These are phyloP conservation scores for Onygena corvina DNA, from an alignment of 2,329 filamentous ascomycete genomes.

Conservation along the genomic window DNA sequence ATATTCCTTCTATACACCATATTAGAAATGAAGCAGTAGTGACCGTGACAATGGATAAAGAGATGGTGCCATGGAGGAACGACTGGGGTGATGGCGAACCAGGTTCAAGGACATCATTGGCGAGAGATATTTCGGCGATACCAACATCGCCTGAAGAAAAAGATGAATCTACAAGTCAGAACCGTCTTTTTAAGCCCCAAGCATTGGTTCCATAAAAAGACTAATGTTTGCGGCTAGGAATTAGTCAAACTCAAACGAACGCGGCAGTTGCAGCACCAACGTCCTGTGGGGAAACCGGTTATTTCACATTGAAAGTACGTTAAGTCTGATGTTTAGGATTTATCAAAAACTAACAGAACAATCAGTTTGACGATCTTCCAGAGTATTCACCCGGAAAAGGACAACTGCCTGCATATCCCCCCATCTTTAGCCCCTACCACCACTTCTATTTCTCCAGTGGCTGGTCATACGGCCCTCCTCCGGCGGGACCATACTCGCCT, in stretches of 20 bases:
- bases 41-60: constrained; percentile 7
- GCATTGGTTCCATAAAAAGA: neutral
- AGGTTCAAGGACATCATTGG: neutral
- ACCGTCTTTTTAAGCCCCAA: neutral
- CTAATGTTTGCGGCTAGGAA: neutral
- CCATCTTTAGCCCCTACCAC: constrained; percentile 39
- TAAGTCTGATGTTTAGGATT: neutral
- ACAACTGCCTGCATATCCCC: constrained; percentile 25
- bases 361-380: constrained; percentile 23
- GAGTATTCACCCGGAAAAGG: constrained; percentile 16
- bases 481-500: constrained; percentile 35
- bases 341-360: neutral
- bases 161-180: neutral
- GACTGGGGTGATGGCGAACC: neutral
- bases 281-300: constrained; percentile 13
- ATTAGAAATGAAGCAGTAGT: constrained; percentile 8
- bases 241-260: neutral
- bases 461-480: constrained; percentile 38
- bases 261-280: constrained; percentile 7
- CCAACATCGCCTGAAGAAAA: neutral
- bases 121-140: neutral
- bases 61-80: constrained; percentile 11
- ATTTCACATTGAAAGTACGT: constrained; percentile 17
- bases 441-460: constrained; percentile 42
- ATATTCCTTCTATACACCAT: neutral